These are phyloP conservation scores for Quercus phellos DNA, from an alignment of 331 rosid genomes.

Conservation along the genomic window DNA sequence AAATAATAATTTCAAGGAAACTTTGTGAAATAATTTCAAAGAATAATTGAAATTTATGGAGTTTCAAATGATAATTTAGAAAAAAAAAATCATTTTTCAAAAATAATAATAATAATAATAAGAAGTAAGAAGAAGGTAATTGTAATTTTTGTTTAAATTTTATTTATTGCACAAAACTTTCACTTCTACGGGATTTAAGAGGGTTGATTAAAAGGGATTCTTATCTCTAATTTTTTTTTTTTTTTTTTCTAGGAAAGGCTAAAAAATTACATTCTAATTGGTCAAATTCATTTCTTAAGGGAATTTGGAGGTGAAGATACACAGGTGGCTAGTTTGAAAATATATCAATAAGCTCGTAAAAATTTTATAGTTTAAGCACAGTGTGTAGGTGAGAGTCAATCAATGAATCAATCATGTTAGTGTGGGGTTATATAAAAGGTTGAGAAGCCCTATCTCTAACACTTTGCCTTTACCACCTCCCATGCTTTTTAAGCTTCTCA, in stretches of 20 bases:
- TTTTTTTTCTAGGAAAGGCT: no score
- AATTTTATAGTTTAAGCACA: neutral
- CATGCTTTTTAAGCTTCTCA: slow-evolving; percentile 27
- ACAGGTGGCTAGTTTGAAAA: neutral
- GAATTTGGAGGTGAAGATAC: neutral
- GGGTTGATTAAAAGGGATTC: no score
- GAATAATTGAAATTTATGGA: no score
- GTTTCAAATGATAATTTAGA: no score
- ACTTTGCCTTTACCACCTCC: slow-evolving; percentile 12
- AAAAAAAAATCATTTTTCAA: no score
- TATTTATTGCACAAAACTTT: no score
- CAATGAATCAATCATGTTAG: slow-evolving; percentile 49
- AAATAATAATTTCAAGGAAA: slow-evolving; percentile 41
- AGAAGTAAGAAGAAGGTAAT: no score
- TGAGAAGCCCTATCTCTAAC: slow-evolving; percentile 11
- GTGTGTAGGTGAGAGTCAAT: slow-evolving; percentile 34
- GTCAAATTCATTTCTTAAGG: neutral
- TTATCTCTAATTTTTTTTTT: no score
- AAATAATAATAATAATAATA: no score
- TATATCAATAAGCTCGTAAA: neutral
- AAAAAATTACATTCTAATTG: neutral
- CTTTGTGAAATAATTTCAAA: slow-evolving; percentile 10
- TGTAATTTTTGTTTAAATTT: no score
- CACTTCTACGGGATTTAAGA: no score
- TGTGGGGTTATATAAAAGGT: slow-evolving; percentile 27